Evolutionary conservation across 2,329 filamentous ascomycete species (phyloP).

Genomic region (Aspergillus versicolor): DNA sequence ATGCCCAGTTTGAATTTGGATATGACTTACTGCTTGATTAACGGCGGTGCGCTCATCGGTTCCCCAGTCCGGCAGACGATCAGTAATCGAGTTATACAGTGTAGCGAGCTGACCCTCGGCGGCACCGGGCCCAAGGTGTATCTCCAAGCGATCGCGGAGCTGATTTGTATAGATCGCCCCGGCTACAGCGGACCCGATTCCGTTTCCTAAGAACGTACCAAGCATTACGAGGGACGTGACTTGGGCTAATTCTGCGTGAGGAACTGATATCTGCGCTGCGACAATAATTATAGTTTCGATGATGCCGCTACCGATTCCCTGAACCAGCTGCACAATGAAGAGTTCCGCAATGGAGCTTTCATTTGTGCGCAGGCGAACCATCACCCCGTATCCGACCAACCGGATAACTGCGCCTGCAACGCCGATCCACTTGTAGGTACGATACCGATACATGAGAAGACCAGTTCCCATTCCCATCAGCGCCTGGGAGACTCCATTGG

Average conservation of each 20-base stretch:
- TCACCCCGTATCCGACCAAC: constrained; percentile 51
- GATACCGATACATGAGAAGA: constrained; percentile 42
- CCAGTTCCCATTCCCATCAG: constrained; percentile 44
- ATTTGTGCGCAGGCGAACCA: constrained; percentile 49
- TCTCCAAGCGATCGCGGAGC: constrained; percentile 38
- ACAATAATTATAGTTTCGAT: constrained; percentile 47
- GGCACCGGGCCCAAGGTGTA: constrained; percentile 36
- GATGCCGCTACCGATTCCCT: constrained; percentile 50
- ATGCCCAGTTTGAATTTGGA: background rate
- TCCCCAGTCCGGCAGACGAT: constrained; percentile 42
- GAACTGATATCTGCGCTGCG: constrained; percentile 47
- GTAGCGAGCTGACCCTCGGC: constrained; percentile 33
- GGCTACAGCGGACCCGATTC: constrained; percentile 42
- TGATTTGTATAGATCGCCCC: constrained; percentile 53
- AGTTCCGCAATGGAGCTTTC: constrained; percentile 47
- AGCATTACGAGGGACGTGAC: constrained; percentile 49
- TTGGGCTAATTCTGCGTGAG: constrained; percentile 49
- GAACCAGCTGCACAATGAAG: constrained; percentile 49
- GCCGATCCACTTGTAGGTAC: constrained; percentile 50
- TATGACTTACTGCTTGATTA: constrained; percentile 36
- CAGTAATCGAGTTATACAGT: constrained; percentile 50
- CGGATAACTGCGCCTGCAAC: constrained; percentile 44
- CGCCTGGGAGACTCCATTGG: constrained; percentile 44
- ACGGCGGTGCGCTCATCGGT: constrained; percentile 43
- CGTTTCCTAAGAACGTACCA: constrained; percentile 41